Percentiles rank a stretch among this genome's conserved stretches.
These are phyloP conservation scores for Phytopythium boreale DNA, from an alignment of 352 stramenopile species.

Conservation along the genomic window DNA sequence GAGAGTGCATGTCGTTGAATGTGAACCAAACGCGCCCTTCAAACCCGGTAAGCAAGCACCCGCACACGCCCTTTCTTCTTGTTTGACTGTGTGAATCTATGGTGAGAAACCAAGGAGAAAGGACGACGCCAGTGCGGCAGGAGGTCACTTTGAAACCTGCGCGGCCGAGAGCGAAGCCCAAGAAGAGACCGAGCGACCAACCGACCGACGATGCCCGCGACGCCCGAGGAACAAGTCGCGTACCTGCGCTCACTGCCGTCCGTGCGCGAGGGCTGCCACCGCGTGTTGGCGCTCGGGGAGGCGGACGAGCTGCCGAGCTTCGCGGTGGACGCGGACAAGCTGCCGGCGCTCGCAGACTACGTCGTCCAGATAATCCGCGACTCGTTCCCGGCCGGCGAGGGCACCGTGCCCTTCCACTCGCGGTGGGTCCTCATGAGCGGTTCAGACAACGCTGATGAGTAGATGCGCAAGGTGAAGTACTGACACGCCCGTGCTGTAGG, in stretches of 20 bases:
- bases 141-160: conserved; percentile 1
- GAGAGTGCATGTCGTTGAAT: conserved; percentile 2
- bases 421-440: conserved; percentile 21
- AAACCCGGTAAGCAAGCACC: conserved; percentile 9
- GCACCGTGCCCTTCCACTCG: conserved; percentile 76
- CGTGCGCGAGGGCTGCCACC: conserved; percentile 65
- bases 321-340: conserved; percentile 46
- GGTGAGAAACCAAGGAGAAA: neutral
- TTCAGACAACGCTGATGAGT: no score
- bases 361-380: conserved; percentile 63
- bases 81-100: neutral
- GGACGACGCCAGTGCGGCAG: neutral
- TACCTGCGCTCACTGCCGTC: conserved; percentile 73
- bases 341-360: conserved; percentile 62
- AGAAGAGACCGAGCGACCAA: neutral
- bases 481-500: conserved; percentile 2
- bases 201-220: neutral
- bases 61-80: neutral
- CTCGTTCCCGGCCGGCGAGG: conserved; percentile 45
- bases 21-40: conserved; percentile 1
- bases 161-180: neutral
- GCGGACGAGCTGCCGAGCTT: conserved; percentile 64
- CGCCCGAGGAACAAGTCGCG: conserved; percentile 28
- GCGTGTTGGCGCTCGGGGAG: conserved; percentile 50
- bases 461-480: no score